phyloP scores from a whole-genome alignment of 2,329 filamentous ascomycete genomes.

The Talaromyces albobiverticillius region DNA sequence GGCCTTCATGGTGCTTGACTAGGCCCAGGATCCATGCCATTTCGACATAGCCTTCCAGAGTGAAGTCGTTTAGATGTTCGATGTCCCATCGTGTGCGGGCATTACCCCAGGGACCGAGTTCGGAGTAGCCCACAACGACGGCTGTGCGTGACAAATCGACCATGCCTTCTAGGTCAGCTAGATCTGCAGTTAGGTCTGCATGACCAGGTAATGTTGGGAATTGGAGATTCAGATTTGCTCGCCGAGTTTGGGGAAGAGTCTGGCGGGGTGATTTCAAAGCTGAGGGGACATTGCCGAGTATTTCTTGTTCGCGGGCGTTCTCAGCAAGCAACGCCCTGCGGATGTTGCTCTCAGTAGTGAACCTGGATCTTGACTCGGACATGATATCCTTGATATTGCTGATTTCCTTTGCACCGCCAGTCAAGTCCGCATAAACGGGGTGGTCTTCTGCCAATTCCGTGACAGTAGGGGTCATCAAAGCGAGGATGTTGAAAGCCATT shows the following conservation, averaged over 20 bases:
- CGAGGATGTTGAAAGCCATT: slow-evolving; percentile 98
- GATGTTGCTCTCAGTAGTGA: slow-evolving; percentile 91
- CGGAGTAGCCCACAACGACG: slow-evolving; percentile 93
- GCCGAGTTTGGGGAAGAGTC: slow-evolving; percentile 86
- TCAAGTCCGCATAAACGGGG: slow-evolving; percentile 94
- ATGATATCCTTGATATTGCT: slow-evolving; percentile 91
- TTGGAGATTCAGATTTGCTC: slow-evolving; percentile 96
- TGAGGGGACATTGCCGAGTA: slow-evolving; percentile 89
- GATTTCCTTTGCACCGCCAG: slow-evolving; percentile 95
- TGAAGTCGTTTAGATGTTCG: slow-evolving; percentile 95
- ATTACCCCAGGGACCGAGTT: slow-evolving; percentile 93
- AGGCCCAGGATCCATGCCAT: slow-evolving; percentile 99
- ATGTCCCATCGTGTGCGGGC: slow-evolving; percentile 98
- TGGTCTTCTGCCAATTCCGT: slow-evolving; percentile 93
- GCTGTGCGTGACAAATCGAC: slow-evolving; percentile 97
- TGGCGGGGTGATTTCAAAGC: slow-evolving; percentile 52
- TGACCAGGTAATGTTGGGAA: slow-evolving; percentile 90
- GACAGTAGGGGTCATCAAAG: slow-evolving; percentile 88
- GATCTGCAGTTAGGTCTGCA: slow-evolving; percentile 80
- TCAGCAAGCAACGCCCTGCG: slow-evolving; percentile 92
- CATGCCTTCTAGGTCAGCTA: slow-evolving; percentile 92
- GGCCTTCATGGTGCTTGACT: slow-evolving; percentile 97
- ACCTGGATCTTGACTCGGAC: slow-evolving; percentile 88
- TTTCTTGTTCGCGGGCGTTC: slow-evolving; percentile 91
- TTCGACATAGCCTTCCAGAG: slow-evolving; percentile 93